Base-by-base conservation (phyloP, 352 stramenopile species). In the Phytophthora tubulina region DNA sequence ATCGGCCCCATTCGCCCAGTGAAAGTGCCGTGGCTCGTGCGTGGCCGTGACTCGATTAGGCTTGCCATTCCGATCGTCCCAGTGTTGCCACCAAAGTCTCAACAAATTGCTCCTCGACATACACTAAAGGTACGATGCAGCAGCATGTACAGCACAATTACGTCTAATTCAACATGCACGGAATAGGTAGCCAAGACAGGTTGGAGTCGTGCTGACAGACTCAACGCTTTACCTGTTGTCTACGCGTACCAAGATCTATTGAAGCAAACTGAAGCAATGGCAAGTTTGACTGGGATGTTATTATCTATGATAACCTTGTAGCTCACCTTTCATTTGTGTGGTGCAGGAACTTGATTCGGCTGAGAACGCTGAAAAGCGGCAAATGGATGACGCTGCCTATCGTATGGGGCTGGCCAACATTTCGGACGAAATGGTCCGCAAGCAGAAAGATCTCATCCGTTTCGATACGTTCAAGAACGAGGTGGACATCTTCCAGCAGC, bases 401-500 rank as follows among this genome's bases (percentile, higher is more conserved):
- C 72, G 65, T 1, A 73, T 89, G n/a, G 88, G 81, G 4, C 79
- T 90, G 15, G 70, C 77, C n/a, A 86, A 90, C 33, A 78, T 95
- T 44, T 86, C 86, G 3, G 60, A 77, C 13, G 76, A 87, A 27
- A 80, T 81, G 32, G 77, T 94, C 27, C 55, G 68, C 11, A 67
- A 75, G 54, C 85, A 94, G 49, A 87, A 87, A 54, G 60, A 80
- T 21, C 54, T 86, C 15, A 84, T 93, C 33, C 84, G 80, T 10
- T 91, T 88, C 55, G 76, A 89, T 45, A 87, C 82, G 3, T 71
- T 94, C 35, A 89, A 91, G 70, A 91, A 93, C 69, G 86, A 95
- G 44, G 75, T 94, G 45, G 85, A 92, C 45, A 89, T 91, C 57
- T 91, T 93, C 70, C 88, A 95, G 67, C 84, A 95, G 63, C 80